Evolutionary conservation across 2,329 filamentous ascomycete genomes (phyloP), one percentile per base, ranked within the genome.

Genomic region (Neofusicoccum sp.): DNA sequence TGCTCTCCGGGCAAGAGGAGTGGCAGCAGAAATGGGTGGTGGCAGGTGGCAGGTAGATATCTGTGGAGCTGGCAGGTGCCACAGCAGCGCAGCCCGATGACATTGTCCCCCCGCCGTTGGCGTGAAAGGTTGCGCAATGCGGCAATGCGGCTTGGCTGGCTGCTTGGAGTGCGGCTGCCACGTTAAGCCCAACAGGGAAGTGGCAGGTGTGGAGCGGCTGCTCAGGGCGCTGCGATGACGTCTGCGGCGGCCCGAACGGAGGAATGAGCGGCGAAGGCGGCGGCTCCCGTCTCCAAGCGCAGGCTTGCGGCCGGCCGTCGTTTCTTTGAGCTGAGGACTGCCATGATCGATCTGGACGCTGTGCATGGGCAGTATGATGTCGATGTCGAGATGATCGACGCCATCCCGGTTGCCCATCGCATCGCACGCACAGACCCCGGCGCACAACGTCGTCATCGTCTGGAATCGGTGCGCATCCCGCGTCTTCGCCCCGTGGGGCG

Each of bases 301-400:
- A 24, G n/a, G 11, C 12, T 38, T 12, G 20, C 14, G 47, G 26
- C 49, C 41, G n/a, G 49, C 24, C 7, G 8, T 24, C 34, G 33
- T 41, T 40, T 28, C 14, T 40, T 28, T 31, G 24, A n/a, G 48
- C n/a, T 4, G 31, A 36, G 24, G 24, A 7, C 1, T 9, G 31
- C 11, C 7, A 20, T 33, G 51, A 38, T 56, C 38, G 36, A 16
- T 40, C 36, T 30, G 34, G 34, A 8, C 11, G 38, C 28, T 36
- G 43, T 43, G n/a, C 48, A 33, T 31, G 28, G 49, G 6, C n/a
- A 43, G 12, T 24, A 56, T 56, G n/a, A n/a, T n/a, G n/a, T n/a
- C n/a, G 51, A 56, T 56, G 51, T 56, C 51, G 51, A 43, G 20
- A 38, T 16, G 51, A 56, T 56, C 51, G 38, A 41, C 51, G 2